Conservation (phyloP, 208 protist genomes). For the Trypanosoma rangeli region DNA sequence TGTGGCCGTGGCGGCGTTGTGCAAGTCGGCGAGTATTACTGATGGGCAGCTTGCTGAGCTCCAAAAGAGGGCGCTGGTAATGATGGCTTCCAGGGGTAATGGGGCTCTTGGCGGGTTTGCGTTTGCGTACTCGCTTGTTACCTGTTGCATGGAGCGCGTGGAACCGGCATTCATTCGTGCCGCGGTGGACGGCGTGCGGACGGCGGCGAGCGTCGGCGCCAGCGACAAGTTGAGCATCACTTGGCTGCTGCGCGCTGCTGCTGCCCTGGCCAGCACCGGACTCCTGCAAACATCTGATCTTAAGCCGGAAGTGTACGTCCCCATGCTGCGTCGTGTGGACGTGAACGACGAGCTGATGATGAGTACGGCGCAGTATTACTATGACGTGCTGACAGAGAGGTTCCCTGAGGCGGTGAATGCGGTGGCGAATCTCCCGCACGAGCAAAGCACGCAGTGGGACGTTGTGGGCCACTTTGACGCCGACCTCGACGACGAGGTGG, state of each 20-base stretch:
- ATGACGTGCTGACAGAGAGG: constrained; percentile 49
- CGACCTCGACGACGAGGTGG: constrained; percentile 86
- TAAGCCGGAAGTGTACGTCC: constrained; percentile 58
- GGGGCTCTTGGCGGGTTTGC: constrained; percentile 76
- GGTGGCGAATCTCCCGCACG: constrained; percentile 48
- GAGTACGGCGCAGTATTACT: constrained; percentile 85
- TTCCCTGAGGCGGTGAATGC: constrained; percentile 38
- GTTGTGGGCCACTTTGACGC: constrained; percentile 76
- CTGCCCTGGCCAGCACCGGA: constrained; percentile 63
- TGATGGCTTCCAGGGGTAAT: constrained; percentile 57
- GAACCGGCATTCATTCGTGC: constrained; percentile 63
- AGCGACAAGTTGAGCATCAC: constrained; percentile 73
- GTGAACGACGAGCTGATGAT: constrained; percentile 67
- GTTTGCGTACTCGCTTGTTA: constrained; percentile 72
- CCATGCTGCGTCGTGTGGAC: constrained; percentile 67
- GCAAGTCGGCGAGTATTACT: constrained; percentile 76
- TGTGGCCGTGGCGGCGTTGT: constrained; percentile 79
- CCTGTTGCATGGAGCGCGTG: constrained; percentile 47
- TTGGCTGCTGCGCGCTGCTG: constrained; percentile 84
- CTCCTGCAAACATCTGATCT: constrained; percentile 40
- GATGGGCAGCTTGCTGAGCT: constrained; percentile 63
- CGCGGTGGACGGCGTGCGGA: constrained; percentile 53
- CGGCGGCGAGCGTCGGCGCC: constrained; percentile 55
- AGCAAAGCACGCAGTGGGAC: constrained; percentile 66
- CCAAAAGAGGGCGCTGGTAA: constrained; percentile 70